Conservation (phyloP, 2,329 filamentous ascomycete genomes). For the Stagonosporopsis tanaceti region DNA sequence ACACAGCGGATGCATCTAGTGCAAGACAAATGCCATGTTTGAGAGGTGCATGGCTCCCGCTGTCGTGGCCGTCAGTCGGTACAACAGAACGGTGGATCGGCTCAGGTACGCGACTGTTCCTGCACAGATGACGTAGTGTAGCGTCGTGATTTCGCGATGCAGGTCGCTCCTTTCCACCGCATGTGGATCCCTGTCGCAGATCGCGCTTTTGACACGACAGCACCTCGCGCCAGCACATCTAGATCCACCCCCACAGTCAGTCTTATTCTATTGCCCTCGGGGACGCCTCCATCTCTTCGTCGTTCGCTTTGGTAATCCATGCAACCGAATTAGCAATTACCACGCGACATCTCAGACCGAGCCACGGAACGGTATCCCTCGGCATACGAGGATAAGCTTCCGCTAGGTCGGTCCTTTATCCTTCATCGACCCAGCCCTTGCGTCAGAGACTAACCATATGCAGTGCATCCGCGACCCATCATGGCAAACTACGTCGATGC, state of each 20-base stretch:
- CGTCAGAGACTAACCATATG: constrained; percentile 23
- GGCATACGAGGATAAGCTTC: constrained; percentile 9
- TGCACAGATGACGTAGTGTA: constrained; percentile 4
- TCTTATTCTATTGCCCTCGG: constrained; percentile 6
- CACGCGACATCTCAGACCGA: constrained; percentile 6
- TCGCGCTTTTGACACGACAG: constrained; percentile 14
- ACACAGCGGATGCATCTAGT: constrained; percentile 7
- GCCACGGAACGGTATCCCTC: neutral
- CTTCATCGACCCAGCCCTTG: constrained; percentile 5
- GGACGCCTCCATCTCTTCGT: neutral
- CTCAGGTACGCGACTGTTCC: constrained; percentile 17
- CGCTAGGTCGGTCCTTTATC: constrained; percentile 11
- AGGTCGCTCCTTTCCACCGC: constrained; percentile 15
- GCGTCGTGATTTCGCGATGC: constrained; percentile 12
- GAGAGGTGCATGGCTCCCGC: constrained; percentile 14
- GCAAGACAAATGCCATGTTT: constrained; percentile 2
- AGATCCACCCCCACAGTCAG: constrained; percentile 17
- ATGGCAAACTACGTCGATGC: constrained; percentile 43
- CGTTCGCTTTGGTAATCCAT: constrained; percentile 7
- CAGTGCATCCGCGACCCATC: constrained; percentile 27
- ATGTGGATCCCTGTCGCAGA: constrained; percentile 16
- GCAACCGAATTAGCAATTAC: constrained; percentile 1
- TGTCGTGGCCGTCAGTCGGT: constrained; percentile 15
- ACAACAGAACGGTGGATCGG: constrained; percentile 13
- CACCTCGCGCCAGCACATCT: constrained; percentile 5